A percentile compares a stretch with the other conserved stretches of the same genome.
phyloP scores from a whole-genome alignment of 257 asterid genomes.

The Paulownia fortunei region DNA sequence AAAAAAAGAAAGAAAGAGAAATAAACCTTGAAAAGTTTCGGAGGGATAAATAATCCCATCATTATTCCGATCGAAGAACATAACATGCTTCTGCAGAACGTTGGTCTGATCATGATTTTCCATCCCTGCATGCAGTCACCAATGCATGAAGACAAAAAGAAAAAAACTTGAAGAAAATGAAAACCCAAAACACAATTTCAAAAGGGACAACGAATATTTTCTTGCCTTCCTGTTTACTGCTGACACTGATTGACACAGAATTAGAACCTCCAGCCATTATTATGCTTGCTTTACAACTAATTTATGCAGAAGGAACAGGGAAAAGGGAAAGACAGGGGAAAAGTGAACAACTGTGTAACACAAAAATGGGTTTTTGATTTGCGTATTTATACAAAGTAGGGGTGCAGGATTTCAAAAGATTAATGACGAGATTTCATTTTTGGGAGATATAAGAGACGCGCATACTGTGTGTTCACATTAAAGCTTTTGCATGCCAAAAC shows the following conservation, averaged over 20 bases:
- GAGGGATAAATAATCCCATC: constrained; percentile 78
- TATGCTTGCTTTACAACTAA: background rate
- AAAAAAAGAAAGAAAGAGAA: background rate
- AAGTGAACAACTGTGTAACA: background rate
- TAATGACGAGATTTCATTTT: background rate
- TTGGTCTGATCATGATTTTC: constrained; percentile 48
- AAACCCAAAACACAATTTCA: background rate
- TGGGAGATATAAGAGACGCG: background rate
- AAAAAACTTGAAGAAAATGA: background rate
- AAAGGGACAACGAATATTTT: background rate
- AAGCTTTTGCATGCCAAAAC: no score
- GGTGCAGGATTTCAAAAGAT: background rate
- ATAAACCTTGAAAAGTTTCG: constrained; percentile 76
- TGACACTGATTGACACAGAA: constrained; percentile 8
- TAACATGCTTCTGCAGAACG: constrained; percentile 66
- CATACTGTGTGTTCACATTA: background rate
- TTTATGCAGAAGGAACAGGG: background rate
- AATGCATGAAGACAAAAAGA: background rate
- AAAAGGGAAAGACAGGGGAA: background rate
- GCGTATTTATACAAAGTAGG: constrained; percentile 16
- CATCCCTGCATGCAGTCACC: constrained; percentile 35
- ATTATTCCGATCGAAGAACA: constrained; percentile 78
- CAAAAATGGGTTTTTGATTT: background rate
- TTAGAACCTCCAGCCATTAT: constrained; percentile 38
- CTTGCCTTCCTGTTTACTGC: constrained; percentile 26